These are phyloP conservation scores for Marasmius tenuissimus DNA, from an alignment of 1,284 basidiomycete species.

Conservation along the genomic window DNA sequence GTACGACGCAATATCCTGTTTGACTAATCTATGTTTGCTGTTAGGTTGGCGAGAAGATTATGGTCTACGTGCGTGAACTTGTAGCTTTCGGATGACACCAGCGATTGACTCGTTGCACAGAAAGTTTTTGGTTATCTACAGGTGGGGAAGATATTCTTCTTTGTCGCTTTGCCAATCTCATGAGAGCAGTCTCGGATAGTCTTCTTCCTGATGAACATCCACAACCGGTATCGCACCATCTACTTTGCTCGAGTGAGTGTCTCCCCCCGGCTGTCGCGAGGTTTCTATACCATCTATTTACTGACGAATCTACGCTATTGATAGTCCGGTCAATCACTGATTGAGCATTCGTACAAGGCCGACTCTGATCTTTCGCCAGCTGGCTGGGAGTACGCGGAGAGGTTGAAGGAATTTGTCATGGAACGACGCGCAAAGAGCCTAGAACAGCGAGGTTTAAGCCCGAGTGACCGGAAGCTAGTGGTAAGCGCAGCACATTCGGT, in stretches of 20 bases:
- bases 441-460: conserved; percentile 65
- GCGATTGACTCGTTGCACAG: conserved; percentile 40
- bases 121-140: conserved; percentile 87
- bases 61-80: conserved; percentile 70
- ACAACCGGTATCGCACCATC: conserved; percentile 88
- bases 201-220: conserved; percentile 98
- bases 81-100: neutral
- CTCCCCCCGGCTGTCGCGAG: too few species aligned
- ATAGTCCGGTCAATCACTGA: conserved; percentile 91
- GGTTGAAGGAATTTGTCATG: conserved; percentile 82
- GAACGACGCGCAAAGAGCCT: conserved; percentile 71
- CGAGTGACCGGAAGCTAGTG: conserved; percentile 69
- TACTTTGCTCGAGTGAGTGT: conserved; percentile 85
- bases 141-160: conserved; percentile 34
- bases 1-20: neutral
- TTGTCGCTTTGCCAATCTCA: neutral
- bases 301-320: neutral
- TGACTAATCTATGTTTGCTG: neutral
- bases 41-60: conserved; percentile 90
- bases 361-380: conserved; percentile 95
- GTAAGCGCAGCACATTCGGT: conserved; percentile 42
- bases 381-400: conserved; percentile 94
- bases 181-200: conserved; percentile 79
- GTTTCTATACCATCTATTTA: neutral
- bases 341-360: conserved; percentile 98